Evolutionary conservation across 352 stramenopile species (phyloP).

Genomic region (Pythium insidiosum): DNA sequence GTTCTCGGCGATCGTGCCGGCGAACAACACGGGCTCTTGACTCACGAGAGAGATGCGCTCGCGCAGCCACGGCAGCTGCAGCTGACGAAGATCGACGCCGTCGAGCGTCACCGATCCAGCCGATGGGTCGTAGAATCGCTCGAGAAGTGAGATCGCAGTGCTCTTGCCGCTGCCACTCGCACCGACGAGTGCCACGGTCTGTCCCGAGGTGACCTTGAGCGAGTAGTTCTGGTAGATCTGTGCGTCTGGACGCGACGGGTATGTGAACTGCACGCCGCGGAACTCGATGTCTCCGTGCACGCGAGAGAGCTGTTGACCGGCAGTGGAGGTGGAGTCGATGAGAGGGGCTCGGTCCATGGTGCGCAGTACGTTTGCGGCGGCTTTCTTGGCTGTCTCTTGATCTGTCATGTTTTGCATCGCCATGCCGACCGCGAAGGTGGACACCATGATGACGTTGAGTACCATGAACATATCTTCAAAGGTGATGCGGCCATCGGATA

Average conservation of each 20-base stretch:
- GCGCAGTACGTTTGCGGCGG: constrained; percentile 31
- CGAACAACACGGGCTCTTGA: constrained; percentile 49
- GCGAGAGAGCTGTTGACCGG: constrained; percentile 13
- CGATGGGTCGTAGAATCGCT: constrained; percentile 86
- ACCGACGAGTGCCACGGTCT: constrained; percentile 33
- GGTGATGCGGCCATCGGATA: constrained; percentile 21
- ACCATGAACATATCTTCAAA: constrained; percentile 41
- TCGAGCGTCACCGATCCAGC: constrained; percentile 13
- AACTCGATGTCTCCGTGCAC: constrained; percentile 57
- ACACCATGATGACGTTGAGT: constrained; percentile 30
- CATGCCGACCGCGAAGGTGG: constrained; percentile 22
- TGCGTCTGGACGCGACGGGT: constrained; percentile 21
- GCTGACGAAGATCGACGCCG: constrained; percentile 30
- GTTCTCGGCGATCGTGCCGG: constrained; percentile 13
- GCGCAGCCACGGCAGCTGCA: constrained; percentile 72
- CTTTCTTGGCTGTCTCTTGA: constrained; percentile 19
- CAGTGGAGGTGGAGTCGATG: too few relatives aligned
- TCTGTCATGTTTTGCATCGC: constrained; percentile 22
- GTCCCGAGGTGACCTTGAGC: constrained; percentile 19
- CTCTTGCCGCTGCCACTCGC: constrained; percentile 61
- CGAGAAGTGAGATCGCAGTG: constrained; percentile 85
- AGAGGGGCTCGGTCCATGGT: constrained; percentile 36
- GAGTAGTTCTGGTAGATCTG: constrained; percentile 17
- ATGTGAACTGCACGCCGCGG: constrained; percentile 72
- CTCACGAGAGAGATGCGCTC: constrained; percentile 82